Base-by-base conservation (phyloP, 805 yeast species). In the Deakozyma indianensis region DNA sequence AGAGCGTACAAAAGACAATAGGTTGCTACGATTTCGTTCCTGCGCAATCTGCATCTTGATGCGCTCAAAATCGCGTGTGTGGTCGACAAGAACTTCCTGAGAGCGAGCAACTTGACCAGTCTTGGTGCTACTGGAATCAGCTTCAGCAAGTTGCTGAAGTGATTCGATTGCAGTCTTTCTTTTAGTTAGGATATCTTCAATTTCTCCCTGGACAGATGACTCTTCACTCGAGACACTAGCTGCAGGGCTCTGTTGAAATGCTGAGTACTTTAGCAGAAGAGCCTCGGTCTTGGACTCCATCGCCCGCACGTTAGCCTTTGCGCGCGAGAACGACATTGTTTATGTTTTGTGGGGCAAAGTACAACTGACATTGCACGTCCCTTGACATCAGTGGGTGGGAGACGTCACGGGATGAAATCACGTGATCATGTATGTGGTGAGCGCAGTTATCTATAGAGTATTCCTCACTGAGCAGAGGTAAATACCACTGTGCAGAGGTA, bases 91-190 rank as follows among this genome's bases (percentile, higher is more conserved):
- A 14, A 75, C 71, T 60, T 86, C 95, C 53, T 74, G 76, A 60
- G 86, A 95, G 50, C 96, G 76, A 48, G 80, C 77, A 42, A 87
- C 64, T 59, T 88, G 97, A 55, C 83, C 90, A 40, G 78, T 61
- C 59, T 83, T 83, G 0, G 92, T 75, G 0, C 92, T 74, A 3
- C 88, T 72, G 4, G 82, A 71, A 15, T 69, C 62, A 23, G 74
- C 78, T 23, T 22, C 51, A 43, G 53, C 65, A 54, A 25, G 53
- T 25, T 41, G 51, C 50, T 22, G 52, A 46, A 50, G 60, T 51
- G 47, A 63, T 54, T 43, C 58, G 48, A 52, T 47, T 22, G 42
- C 42, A 20, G 45, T 47, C 23, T 58, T 22, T 41, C 63, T 64
- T 48, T 67, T 68, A 20, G 69, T 60, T 43, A 88, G 60, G 18